Evolutionary conservation across 257 asterid genomes (phyloP).

Genomic region (Scutellaria barbata): DNA sequence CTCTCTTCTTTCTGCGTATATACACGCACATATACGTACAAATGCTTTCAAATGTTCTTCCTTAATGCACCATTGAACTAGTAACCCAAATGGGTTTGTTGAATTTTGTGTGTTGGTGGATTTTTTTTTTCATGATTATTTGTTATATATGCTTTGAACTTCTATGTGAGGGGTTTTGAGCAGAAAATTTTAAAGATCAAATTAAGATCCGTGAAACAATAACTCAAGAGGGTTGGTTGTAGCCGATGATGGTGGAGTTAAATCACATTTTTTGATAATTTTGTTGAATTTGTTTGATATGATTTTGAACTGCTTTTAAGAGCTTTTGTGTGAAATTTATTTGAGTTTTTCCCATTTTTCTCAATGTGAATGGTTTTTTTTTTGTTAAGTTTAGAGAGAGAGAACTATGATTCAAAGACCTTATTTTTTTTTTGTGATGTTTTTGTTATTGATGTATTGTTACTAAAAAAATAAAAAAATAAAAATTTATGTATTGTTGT

Average conservation of each 20-base stretch:
- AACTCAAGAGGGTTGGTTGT: background rate
- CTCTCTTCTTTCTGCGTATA: background rate
- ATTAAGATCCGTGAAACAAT: background rate
- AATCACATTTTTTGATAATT: background rate
- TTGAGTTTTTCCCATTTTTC: background rate
- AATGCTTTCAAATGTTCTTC: background rate
- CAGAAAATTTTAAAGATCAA: background rate
- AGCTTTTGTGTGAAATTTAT: slow-evolving; percentile 2
- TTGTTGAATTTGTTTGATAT: slow-evolving; percentile 16
- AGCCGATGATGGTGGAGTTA: background rate
- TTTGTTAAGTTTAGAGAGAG: background rate
- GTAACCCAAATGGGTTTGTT: slow-evolving; percentile 9
- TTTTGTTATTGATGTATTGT: background rate
- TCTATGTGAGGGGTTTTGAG: slow-evolving; percentile 2
- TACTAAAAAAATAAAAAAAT: too few relatives aligned
- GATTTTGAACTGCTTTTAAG: slow-evolving; percentile 10
- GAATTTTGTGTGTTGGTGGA: slow-evolving; percentile 20
- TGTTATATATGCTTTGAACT: background rate
- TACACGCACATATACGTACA: background rate
- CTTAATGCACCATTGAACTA: slow-evolving; percentile 6
- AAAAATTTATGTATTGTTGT: too few relatives aligned
- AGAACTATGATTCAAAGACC: background rate
- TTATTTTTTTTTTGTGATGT: slow-evolving; percentile 8
- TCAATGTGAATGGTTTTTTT: slow-evolving; percentile 4
- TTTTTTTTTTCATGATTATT: slow-evolving; percentile 9